phyloP scores from a whole-genome alignment of 2,329 filamentous ascomycete species.

The Karstenula rhodostoma region DNA sequence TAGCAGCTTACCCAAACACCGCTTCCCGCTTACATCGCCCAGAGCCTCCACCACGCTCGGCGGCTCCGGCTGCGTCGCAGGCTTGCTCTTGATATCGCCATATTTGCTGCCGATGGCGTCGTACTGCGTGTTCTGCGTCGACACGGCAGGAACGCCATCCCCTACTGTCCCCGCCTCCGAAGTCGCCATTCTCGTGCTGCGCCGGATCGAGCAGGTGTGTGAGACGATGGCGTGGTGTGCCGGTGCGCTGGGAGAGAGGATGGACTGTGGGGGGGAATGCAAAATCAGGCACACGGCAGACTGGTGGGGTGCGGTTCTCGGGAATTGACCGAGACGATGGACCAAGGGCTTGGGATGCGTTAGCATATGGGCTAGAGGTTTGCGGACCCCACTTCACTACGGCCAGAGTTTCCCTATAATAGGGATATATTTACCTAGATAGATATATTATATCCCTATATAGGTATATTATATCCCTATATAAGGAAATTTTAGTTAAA shows the following conservation, averaged over 20 bases:
- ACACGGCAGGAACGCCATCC: background rate
- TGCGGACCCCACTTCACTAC: background rate
- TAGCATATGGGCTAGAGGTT: background rate
- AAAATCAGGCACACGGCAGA: no score
- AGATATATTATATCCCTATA: no score
- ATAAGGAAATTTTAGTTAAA: no score
- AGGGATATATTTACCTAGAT: no score
- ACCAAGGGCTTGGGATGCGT: background rate
- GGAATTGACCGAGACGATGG: background rate
- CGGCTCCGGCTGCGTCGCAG: conserved; percentile 31
- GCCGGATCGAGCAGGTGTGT: background rate
- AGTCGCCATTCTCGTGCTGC: background rate
- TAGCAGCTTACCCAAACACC: conserved; percentile 36
- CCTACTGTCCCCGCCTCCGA: background rate
- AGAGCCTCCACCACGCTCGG: conserved; percentile 31
- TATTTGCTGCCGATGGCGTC: conserved; percentile 40
- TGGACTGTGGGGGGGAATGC: background rate
- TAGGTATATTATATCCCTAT: no score
- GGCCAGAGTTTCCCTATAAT: background rate
- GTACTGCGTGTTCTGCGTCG: conserved; percentile 44
- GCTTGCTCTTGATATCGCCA: conserved; percentile 33
- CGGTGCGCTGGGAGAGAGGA: conserved; percentile 3
- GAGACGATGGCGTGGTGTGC: background rate
- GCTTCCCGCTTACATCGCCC: conserved; percentile 30
- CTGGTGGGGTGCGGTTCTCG: background rate